phyloP scores from a whole-genome alignment of 1,284 basidiomycete genomes.

The Ceratobasidium sp. region DNA sequence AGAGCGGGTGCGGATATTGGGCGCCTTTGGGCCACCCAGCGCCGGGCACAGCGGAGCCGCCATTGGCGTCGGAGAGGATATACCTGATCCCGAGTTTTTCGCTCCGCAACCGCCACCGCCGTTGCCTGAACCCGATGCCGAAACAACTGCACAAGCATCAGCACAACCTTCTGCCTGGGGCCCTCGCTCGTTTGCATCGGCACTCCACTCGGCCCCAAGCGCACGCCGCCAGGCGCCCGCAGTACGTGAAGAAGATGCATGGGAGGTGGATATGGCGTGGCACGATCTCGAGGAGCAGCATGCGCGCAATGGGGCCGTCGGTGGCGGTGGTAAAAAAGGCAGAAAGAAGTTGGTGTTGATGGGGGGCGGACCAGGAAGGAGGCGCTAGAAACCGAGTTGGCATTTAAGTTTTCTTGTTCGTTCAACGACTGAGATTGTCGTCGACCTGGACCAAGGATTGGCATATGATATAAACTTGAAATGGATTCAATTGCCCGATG shows the following conservation, averaged over 20 bases:
- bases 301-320: slow-evolving; percentile 50
- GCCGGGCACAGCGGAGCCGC: slow-evolving; percentile 34
- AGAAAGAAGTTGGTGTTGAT: slow-evolving; percentile 72
- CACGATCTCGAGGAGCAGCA: slow-evolving; percentile 71
- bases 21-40: slow-evolving; percentile 33
- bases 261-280: slow-evolving; percentile 82
- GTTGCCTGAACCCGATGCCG: slow-evolving; percentile 46
- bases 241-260: slow-evolving; percentile 61
- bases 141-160: slow-evolving; percentile 44
- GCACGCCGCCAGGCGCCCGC: slow-evolving; percentile 42
- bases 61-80: slow-evolving; percentile 46
- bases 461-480: neutral
- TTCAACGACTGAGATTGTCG: neutral
- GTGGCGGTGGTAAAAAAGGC: slow-evolving; percentile 63
- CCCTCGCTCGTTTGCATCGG: slow-evolving; percentile 76
- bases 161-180: slow-evolving; percentile 67
- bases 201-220: slow-evolving; percentile 57
- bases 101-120: slow-evolving; percentile 42
- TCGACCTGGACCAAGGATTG: neutral
- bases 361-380: slow-evolving; percentile 54
- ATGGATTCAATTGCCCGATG: neutral
- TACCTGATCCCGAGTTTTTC: slow-evolving; percentile 47
- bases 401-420: too few relatives aligned
- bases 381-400: slow-evolving; percentile 32
- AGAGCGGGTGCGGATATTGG: slow-evolving; percentile 58